These are phyloP conservation scores for Termitomyces sp. DNA, from an alignment of 768 basidiomycete genomes.

Conservation along the genomic window DNA sequence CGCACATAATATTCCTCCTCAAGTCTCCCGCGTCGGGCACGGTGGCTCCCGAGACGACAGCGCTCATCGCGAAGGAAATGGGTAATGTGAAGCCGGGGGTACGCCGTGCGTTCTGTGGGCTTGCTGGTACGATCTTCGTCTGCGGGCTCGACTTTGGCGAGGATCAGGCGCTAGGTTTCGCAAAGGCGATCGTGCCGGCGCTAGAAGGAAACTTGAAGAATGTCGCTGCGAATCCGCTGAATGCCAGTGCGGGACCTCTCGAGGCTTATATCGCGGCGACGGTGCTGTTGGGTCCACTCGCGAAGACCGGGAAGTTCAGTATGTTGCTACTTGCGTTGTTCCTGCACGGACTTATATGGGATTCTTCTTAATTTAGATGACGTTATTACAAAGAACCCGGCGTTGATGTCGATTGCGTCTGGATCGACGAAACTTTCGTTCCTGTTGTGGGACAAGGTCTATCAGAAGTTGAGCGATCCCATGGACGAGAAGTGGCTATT, in stretches of 20 bases:
- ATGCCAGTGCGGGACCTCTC: slow-evolving; percentile 57
- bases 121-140: slow-evolving; percentile 56
- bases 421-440: slow-evolving; percentile 73
- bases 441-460: slow-evolving; percentile 83
- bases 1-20: slow-evolving; percentile 58
- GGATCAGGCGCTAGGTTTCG: slow-evolving; percentile 45
- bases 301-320: slow-evolving; percentile 51
- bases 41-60: slow-evolving; percentile 38
- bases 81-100: slow-evolving; percentile 54
- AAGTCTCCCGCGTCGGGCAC: slow-evolving; percentile 15
- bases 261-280: slow-evolving; percentile 83
- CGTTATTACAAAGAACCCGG: slow-evolving; percentile 41
- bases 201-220: slow-evolving; percentile 71
- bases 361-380: slow-evolving; percentile 31
- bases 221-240: slow-evolving; percentile 56
- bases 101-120: slow-evolving; percentile 55
- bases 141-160: slow-evolving; percentile 36
- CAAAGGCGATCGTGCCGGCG: slow-evolving; percentile 47
- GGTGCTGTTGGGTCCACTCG: slow-evolving; percentile 58
- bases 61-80: slow-evolving; percentile 69
- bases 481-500: slow-evolving; percentile 77
- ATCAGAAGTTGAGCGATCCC: slow-evolving; percentile 58
- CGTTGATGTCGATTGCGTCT: slow-evolving; percentile 41
- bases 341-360: slow-evolving; percentile 1
- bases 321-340: slow-evolving; percentile 15